These are phyloP conservation scores for Andrographis paniculata DNA, from an alignment of 305 asterid genomes.

Conservation along the genomic window DNA sequence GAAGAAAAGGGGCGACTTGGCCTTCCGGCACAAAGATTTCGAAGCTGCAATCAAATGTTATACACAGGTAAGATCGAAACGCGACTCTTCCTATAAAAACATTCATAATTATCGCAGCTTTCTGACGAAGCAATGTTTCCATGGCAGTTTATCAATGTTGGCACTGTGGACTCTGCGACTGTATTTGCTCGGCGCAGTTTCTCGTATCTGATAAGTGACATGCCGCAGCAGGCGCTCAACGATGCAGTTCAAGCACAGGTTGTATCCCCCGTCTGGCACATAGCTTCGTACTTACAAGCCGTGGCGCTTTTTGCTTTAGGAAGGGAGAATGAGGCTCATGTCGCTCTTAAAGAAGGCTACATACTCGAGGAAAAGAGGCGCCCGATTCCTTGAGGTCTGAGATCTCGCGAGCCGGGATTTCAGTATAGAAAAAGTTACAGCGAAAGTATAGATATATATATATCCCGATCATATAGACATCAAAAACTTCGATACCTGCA, in stretches of 20 bases:
- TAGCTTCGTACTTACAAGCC: conserved; percentile 86
- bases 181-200: conserved; percentile 83
- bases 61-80: conserved; percentile 44
- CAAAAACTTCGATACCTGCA: no score
- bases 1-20: conserved; percentile 82
- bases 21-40: conserved; percentile 80
- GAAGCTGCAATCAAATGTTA: conserved; percentile 69
- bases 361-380: conserved; percentile 79
- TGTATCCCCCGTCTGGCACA: conserved; percentile 91
- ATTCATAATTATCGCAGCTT: background rate
- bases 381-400: conserved; percentile 33
- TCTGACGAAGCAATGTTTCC: background rate
- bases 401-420: background rate
- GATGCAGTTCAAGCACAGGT: conserved; percentile 96
- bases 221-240: conserved; percentile 74
- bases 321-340: conserved; percentile 89
- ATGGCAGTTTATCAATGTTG: conserved; percentile 85
- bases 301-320: conserved; percentile 74
- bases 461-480: no score
- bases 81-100: no score
- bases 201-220: conserved; percentile 70
- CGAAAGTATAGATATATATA: no score
- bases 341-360: conserved; percentile 85
- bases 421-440: no score
- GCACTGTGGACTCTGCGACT: conserved; percentile 92